Evolutionary conservation across 768 basidiomycete species (phyloP), one percentile per base, ranked within the genome.

Genomic region (Roridomyces roridus): DNA sequence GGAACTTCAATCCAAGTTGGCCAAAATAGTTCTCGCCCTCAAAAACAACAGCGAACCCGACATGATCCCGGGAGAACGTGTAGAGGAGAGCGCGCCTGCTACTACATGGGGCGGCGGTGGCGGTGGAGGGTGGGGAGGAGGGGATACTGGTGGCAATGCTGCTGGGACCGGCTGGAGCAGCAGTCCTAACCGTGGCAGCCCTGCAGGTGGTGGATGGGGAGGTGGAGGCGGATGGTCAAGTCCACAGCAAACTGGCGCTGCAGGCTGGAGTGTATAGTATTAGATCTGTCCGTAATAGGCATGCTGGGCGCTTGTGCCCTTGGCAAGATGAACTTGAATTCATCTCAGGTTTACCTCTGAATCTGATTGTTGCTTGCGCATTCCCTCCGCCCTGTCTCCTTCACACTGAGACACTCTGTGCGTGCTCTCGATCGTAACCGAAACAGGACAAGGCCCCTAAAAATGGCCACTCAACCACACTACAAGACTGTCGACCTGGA

Each of bases 1-100:
- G 29, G 89, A 91, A 70, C 79, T 94, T 12, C 91, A 92, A 69
- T 85, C 83, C 35, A 94, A 94, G 68, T 76, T 94, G 25, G 92
- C 89, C 2, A 91, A 88, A 61, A 78, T 94, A 50, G 87, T 91
- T 47, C 80, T 91, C 41, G 89, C 86, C 10, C 78, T 93, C 12
- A 91, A 92, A 70, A 76, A 79, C 31, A 34, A 34, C 54, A 79
- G 83, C 14, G 86, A 90, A 37, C 68, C 82, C 34, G 87, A 87
- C 55, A 72, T 78, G 54, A 70, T 85, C 44, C 43, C 49, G 12
- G 61, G 61, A 21, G 61, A 62, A n/a, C 51, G 56, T 20, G 61
- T 43, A 4, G 56, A 57, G 14, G 61, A 62, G 37, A 40, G 21
- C 6, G 34, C 59, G 42, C 57, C 55, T 21, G 64, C 59, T 43